phyloP scores from a whole-genome alignment of 805 yeast species.

The Zygotorulaspora chibaensis region DNA sequence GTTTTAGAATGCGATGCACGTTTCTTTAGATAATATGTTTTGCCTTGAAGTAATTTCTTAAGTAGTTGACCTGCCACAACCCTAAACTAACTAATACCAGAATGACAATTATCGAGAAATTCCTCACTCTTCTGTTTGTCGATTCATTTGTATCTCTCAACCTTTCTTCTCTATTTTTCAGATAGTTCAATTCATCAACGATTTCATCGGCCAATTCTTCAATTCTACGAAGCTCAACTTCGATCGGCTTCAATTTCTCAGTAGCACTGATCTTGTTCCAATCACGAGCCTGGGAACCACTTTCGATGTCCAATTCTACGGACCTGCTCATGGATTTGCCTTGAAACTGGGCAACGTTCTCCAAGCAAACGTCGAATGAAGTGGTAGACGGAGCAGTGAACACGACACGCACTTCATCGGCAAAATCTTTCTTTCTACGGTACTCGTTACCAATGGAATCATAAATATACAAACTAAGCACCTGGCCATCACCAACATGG shows the following conservation, averaged over 20 bases:
- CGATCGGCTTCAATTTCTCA: conserved; percentile 90
- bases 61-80: conserved; percentile 86
- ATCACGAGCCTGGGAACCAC: conserved; percentile 96
- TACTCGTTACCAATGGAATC: conserved; percentile 85
- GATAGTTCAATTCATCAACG: conserved; percentile 70
- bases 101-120: conserved; percentile 71
- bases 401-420: conserved; percentile 67
- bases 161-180: conserved; percentile 83
- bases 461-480: conserved; percentile 57
- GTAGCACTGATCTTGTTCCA: conserved; percentile 93
- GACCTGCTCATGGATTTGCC: conserved; percentile 55
- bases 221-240: conserved; percentile 80
- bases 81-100: conserved; percentile 73
- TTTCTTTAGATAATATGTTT: conserved; percentile 62
- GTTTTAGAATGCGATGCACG: conserved; percentile 13
- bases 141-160: conserved; percentile 96
- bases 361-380: conserved; percentile 89
- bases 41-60: conserved; percentile 87
- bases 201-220: conserved; percentile 85
- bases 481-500: conserved; percentile 80
- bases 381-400: conserved; percentile 81
- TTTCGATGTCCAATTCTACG: conserved; percentile 85
- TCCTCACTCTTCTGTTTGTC: conserved; percentile 87
- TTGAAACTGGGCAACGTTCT: conserved; percentile 47
- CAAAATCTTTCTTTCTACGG: conserved; percentile 70